Base-by-base conservation (phyloP, 2,329 filamentous ascomycete species). In the Aureobasidium namibiae region DNA sequence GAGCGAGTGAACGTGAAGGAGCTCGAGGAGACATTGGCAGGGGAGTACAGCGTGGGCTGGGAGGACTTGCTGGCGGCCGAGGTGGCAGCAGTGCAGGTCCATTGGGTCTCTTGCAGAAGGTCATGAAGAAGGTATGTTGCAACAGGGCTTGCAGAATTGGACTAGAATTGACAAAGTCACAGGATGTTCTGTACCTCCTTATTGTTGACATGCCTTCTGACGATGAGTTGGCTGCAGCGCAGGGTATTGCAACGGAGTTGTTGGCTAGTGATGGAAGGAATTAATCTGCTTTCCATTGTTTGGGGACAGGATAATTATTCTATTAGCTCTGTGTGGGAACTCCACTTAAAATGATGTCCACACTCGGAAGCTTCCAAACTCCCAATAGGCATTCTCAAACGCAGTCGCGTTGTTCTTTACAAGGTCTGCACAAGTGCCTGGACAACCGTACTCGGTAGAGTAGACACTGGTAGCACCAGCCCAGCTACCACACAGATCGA, bases 341-440 rank as follows among this genome's bases (percentile, higher is more conserved):
- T n/a, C n/a, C n/a, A n/a, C 29, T 26, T 23, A 60, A 45, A 24
- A 53, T 18, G 49, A 23, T 9, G 56, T 41, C 44, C 61, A 63
- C 1, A 63, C 61, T 36, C 53, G 61, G 21, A 50, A 63, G 38
- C 60, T 61, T n/a, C 31, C 41, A 38, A 50, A 63, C 71, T 82
- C 83, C 86, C 81, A 89, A 67, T 78, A 88, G 1, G 81, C 85
- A 67, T 82, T 77, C 44, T 72, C 76, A 68, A 83, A 88, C 1
- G 72, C 80, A 21, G 67, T 71, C 21, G 78, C 83, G 63, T 82
- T 80, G 57, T 79, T 80, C 7, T 82, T 78, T 8, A 86, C 83
- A 61, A 76, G 82, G 52, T 82, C 76, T 3, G 74, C 74, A 66
- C 84, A 87, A 58, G 77, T 83, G 21, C 75, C 77, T 0, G 82